Conservation (phyloP, 1,284 basidiomycete genomes). For the Cutaneotrichosporon mucoides region DNA sequence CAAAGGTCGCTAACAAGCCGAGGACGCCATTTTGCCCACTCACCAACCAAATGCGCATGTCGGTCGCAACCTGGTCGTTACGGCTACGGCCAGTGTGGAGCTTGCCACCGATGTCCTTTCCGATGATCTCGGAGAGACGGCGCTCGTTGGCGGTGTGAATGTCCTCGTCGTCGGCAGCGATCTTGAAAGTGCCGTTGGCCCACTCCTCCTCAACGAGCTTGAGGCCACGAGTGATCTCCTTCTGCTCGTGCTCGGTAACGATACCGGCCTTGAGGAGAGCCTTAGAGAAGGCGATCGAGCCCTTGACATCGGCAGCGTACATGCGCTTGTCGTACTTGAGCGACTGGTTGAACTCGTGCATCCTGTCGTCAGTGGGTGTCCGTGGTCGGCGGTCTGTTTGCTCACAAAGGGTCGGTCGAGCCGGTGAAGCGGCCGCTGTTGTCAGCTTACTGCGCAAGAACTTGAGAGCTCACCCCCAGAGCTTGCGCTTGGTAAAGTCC, state of each 20-base stretch:
- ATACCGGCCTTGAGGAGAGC: conserved; percentile 75
- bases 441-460: conserved; percentile 12
- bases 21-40: neutral
- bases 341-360: conserved; percentile 95
- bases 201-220: conserved; percentile 77
- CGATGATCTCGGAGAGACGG: conserved; percentile 86
- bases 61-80: conserved; percentile 97
- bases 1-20: no score
- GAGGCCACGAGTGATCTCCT: conserved; percentile 73
- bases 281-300: conserved; percentile 93
- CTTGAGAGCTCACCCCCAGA: conserved; percentile 41
- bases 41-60: conserved; percentile 88
- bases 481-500: conserved; percentile 49
- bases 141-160: conserved; percentile 99
- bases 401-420: conserved; percentile 66
- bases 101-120: conserved; percentile 76
- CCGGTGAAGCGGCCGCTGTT: conserved; percentile 20
- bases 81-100: conserved; percentile 93
- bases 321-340: conserved; percentile 91
- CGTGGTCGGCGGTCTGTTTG: no score
- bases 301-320: conserved; percentile 85
- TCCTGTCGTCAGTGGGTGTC: conserved; percentile 56
- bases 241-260: conserved; percentile 68
- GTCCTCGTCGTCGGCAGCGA: conserved; percentile 85
- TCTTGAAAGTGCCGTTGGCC: conserved; percentile 70